A percentile compares a stretch with the other conserved stretches of the same genome.
Conservation (phyloP, 2,329 filamentous ascomycete species). For the Cladophialophora immunda region DNA sequence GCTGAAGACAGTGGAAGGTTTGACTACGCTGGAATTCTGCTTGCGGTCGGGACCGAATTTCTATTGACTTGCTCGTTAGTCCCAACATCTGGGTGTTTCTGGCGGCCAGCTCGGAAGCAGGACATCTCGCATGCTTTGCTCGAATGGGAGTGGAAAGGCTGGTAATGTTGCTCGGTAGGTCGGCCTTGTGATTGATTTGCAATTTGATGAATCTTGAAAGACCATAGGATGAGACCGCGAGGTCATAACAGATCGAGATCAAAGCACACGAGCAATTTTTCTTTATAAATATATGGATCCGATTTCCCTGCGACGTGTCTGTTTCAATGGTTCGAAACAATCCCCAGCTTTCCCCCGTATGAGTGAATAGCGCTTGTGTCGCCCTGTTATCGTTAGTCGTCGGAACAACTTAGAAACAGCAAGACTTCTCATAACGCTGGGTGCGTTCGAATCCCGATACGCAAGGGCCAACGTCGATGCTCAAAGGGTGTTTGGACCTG, state of each 20-base stretch:
- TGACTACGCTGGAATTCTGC: background rate
- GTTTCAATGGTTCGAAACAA: background rate
- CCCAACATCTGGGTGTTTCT: background rate
- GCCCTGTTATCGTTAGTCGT: background rate
- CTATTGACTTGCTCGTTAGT: conserved; percentile 6
- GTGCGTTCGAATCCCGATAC: too few species aligned
- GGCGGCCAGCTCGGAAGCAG: background rate
- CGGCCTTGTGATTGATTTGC: conserved; percentile 2
- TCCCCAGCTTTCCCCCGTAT: background rate
- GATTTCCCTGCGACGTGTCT: background rate
- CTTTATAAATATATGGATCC: background rate
- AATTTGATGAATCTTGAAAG: background rate
- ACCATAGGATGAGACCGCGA: conserved; percentile 5
- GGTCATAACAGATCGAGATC: background rate
- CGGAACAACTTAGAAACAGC: background rate
- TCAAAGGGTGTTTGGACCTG: too few species aligned
- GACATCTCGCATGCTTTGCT: background rate
- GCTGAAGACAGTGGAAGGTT: background rate
- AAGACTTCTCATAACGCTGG: background rate
- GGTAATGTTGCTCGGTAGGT: conserved; percentile 1
- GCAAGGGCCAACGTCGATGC: too few species aligned
- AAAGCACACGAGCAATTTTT: background rate
- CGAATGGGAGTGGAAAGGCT: background rate
- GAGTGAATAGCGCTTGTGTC: background rate
- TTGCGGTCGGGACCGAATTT: background rate